Conservation (phyloP, 441 rosid species). For the Brassica balearica region DNA sequence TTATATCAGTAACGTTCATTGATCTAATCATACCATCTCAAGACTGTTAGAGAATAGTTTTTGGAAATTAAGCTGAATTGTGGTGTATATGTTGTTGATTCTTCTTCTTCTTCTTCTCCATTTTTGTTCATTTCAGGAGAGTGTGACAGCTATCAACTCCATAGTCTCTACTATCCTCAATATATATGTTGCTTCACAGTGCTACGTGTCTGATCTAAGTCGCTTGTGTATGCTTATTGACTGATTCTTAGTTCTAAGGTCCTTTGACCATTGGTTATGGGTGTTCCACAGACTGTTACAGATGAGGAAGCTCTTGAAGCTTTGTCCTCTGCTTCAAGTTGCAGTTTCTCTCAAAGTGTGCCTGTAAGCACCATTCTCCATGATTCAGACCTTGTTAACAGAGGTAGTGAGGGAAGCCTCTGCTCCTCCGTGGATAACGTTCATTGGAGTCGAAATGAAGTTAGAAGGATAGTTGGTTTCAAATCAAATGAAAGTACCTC, state of each 20-base stretch:
- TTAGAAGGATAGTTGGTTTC: constrained; percentile 77
- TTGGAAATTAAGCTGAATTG: background rate
- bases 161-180: constrained; percentile 46
- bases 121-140: constrained; percentile 24
- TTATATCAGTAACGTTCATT: background rate
- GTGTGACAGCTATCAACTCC: constrained; percentile 51
- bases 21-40: background rate
- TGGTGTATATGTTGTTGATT: background rate
- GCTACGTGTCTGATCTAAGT: constrained; percentile 9
- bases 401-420: constrained; percentile 41
- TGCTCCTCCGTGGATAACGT: constrained; percentile 43
- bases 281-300: constrained; percentile 73
- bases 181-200: constrained; percentile 36
- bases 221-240: constrained; percentile 62
- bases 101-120: background rate
- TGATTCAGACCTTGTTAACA: constrained; percentile 54
- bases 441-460: constrained; percentile 51
- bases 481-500: constrained; percentile 52
- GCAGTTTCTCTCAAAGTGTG: constrained; percentile 55
- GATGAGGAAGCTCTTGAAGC: constrained; percentile 48
- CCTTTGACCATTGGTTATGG: constrained; percentile 53
- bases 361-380: constrained; percentile 49
- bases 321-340: constrained; percentile 44
- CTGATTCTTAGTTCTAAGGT: background rate
- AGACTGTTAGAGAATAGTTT: background rate